Conservation (phyloP, 108 stramenopile species). For the Cyclostephanos tholiformis region DNA sequence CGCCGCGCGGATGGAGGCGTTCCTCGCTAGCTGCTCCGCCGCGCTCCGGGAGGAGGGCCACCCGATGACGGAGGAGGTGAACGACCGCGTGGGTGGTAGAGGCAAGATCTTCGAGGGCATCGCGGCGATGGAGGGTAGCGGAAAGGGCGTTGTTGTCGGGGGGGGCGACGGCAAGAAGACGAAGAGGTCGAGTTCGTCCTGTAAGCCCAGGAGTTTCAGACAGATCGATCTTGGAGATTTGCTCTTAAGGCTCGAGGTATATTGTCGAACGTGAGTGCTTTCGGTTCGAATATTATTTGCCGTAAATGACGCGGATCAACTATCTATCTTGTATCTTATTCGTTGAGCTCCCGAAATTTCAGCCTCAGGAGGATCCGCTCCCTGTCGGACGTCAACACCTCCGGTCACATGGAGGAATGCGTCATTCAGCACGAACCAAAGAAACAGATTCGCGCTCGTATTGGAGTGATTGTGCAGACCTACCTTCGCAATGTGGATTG, state of each 20-base stretch:
- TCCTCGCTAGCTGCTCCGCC: conserved; percentile 64
- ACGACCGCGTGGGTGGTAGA: not conserved
- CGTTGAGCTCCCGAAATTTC: not conserved
- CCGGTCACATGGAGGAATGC: conserved; percentile 62
- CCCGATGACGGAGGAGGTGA: not conserved
- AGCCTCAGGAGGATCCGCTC: conserved; percentile 46
- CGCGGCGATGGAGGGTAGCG: not conserved
- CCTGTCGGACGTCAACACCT: conserved; percentile 28
- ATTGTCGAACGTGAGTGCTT: conserved; percentile 62
- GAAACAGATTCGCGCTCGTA: conserved; percentile 67
- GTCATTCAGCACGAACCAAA: conserved; percentile 73
- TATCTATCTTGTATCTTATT: not conserved
- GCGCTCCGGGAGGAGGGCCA: conserved; percentile 55
- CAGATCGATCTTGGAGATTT: conserved; percentile 71
- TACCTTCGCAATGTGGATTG: conserved; percentile 47
- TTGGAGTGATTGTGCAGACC: conserved; percentile 51
- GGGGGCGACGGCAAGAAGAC: conserved; percentile 8
- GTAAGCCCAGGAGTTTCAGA: conserved; percentile 28
- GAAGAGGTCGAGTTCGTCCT: conserved; percentile 10
- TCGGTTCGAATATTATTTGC: conserved; percentile 1
- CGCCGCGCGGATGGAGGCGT: conserved; percentile 81
- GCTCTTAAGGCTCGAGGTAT: conserved; percentile 68
- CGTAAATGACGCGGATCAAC: not conserved
- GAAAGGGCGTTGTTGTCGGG: not conserved
- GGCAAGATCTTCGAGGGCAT: not conserved